Evolutionary conservation across 2,329 filamentous ascomycete species (phyloP), one percentile per base, ranked within the genome.

Genomic region (Sporothrix inflata): DNA sequence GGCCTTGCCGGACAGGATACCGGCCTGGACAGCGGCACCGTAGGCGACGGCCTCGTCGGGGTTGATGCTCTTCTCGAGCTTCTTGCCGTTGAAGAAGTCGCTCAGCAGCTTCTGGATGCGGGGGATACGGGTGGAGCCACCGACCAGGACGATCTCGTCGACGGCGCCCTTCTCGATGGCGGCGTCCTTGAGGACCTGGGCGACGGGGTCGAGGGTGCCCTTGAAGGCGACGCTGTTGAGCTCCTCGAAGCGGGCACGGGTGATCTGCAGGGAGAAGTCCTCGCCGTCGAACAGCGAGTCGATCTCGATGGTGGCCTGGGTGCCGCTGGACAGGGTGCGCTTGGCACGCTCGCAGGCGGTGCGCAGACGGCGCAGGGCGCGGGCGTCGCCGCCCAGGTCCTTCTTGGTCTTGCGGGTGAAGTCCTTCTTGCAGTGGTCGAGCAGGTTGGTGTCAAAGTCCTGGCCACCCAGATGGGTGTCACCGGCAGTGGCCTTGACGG

Each of bases 21-120:
- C 96, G 78, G 96, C 96, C 88, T 99, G 96, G 75, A 99, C 95
- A 79, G 96, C 96, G 77, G 96, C 96, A 91, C 96, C 96, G 86
- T 98, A 98, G 79, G 96, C 96, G 80, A 99, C 96, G 78, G 96
- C 96, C 89, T 99, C 96, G 82, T 99, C 96, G 80, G 96, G 96
- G 90, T 99, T 99, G 88, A 98, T 98, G 88, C 93, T 96, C 89
- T 98, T 98, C 90, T 98, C 95, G 78, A 98, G 93, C 92, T 99
- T 98, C 94, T 99, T 99, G 85, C 94, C 94, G 83, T 97, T 93
- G 87, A 99, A 99, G 90, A 94, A 98, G 85, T 99, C 96, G 86
- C 91, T 94, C 78, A 99, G 91, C 77, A 99, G 92, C 90, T 98
- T 98, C 91, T 99, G 96, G 84, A 99, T 97, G 83, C 91, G 91